A percentile compares a stretch with the other conserved stretches of the same genome.
Evolutionary conservation across 108 stramenopile genomes (phyloP).

Genomic region (Nitzschia sp.): DNA sequence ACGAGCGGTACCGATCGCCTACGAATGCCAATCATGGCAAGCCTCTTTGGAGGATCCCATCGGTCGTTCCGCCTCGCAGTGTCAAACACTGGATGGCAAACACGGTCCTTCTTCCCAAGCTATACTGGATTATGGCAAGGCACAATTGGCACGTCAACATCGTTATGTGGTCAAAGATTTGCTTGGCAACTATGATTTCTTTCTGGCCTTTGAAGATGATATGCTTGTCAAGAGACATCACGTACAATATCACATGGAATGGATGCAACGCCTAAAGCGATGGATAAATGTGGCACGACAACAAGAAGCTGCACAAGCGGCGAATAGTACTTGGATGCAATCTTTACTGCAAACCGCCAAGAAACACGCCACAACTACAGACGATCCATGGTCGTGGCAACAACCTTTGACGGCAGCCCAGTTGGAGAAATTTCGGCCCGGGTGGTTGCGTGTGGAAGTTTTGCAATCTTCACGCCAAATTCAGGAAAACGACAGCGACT

Average conservation of each 20-base stretch:
- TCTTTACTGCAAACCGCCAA: not conserved
- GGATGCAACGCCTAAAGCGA: slow-evolving; percentile 29
- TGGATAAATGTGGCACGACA: slow-evolving; percentile 28
- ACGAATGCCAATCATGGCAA: slow-evolving; percentile 33
- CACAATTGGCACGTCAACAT: slow-evolving; percentile 69
- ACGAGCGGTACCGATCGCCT: slow-evolving; percentile 64
- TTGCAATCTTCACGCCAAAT: slow-evolving; percentile 21
- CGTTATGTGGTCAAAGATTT: slow-evolving; percentile 80
- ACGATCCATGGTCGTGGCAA: slow-evolving; percentile 29
- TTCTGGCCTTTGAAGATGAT: slow-evolving; percentile 82
- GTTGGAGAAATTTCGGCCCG: slow-evolving; percentile 58
- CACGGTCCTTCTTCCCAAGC: not conserved
- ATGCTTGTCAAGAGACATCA: slow-evolving; percentile 74
- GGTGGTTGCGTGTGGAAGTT: slow-evolving; percentile 67
- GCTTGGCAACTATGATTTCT: slow-evolving; percentile 74
- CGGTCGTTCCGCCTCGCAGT: slow-evolving; percentile 14
- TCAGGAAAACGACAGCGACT: slow-evolving; percentile 35
- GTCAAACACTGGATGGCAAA: slow-evolving; percentile 36
- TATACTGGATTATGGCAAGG: not conserved
- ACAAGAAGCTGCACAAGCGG: slow-evolving; percentile 15
- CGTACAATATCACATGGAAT: slow-evolving; percentile 60
- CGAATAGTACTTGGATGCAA: slow-evolving; percentile 18
- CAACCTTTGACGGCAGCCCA: slow-evolving; percentile 50
- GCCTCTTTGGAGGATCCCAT: not conserved
- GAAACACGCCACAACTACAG: not conserved